phyloP scores from a whole-genome alignment of 2,329 filamentous ascomycete species.

The Hymenoscyphus fructigenus region DNA sequence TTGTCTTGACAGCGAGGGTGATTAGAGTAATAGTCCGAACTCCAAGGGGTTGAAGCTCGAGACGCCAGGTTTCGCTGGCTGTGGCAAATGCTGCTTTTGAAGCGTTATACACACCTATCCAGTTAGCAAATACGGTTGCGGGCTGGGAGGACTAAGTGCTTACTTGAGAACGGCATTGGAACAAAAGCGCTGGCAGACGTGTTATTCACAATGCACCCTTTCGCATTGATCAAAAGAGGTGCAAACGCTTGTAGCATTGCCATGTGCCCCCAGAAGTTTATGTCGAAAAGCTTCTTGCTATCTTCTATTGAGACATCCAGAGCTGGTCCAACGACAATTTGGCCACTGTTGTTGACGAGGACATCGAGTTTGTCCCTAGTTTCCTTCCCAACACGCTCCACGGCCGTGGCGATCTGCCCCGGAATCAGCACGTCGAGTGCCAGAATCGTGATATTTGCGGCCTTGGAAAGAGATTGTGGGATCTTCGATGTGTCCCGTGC shows the following conservation, averaged over 20 bases:
- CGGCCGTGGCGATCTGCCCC: slow-evolving; percentile 36
- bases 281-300: slow-evolving; percentile 32
- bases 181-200: slow-evolving; percentile 12
- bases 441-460: slow-evolving; percentile 39
- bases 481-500: slow-evolving; percentile 39
- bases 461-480: slow-evolving; percentile 34
- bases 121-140: slow-evolving; percentile 9
- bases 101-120: slow-evolving; percentile 20
- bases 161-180: slow-evolving; percentile 13
- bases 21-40: slow-evolving; percentile 19
- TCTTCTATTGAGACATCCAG: slow-evolving; percentile 33
- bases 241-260: slow-evolving; percentile 32
- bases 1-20: slow-evolving; percentile 19
- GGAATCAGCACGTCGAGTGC: slow-evolving; percentile 41
- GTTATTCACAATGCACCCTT: slow-evolving; percentile 35
- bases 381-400: slow-evolving; percentile 33
- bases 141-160: not conserved
- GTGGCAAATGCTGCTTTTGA: slow-evolving; percentile 20
- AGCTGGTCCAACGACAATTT: slow-evolving; percentile 34
- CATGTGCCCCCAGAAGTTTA: slow-evolving; percentile 35
- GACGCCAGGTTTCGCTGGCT: slow-evolving; percentile 17
- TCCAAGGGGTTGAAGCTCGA: slow-evolving; percentile 22
- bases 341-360: slow-evolving; percentile 46
- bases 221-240: slow-evolving; percentile 28
- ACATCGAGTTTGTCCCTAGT: slow-evolving; percentile 43